phyloP scores from a whole-genome alignment of 441 rosid species.

The Pelargonium fulgidum region DNA sequence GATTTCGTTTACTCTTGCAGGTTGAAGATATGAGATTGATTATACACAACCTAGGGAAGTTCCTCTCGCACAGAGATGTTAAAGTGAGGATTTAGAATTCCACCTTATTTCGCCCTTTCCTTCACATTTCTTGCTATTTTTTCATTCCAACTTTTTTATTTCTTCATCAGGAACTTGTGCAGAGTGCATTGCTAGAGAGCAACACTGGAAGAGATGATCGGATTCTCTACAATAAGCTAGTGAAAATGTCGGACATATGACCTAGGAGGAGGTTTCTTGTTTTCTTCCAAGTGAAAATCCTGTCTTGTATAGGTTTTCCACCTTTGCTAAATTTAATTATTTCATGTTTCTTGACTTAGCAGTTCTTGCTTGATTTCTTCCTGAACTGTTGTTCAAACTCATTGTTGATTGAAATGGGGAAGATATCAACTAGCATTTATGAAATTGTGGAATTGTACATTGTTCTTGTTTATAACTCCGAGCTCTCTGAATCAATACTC shows the following conservation, averaged over 20 bases:
- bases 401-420: too few relatives aligned
- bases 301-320: too few relatives aligned
- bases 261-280: not conserved
- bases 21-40: slow-evolving; percentile 92
- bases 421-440: too few relatives aligned
- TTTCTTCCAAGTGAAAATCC: not conserved
- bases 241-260: slow-evolving; percentile 43
- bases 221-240: slow-evolving; percentile 74
- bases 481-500: too few relatives aligned
- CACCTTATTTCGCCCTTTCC: not conserved
- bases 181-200: slow-evolving; percentile 84
- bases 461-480: too few relatives aligned
- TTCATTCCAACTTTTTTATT: not conserved
- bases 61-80: slow-evolving; percentile 77
- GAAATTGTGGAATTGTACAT: too few relatives aligned
- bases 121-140: not conserved
- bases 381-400: too few relatives aligned
- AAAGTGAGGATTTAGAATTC: slow-evolving; percentile 43
- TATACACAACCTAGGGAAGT: slow-evolving; percentile 79
- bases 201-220: slow-evolving; percentile 92
- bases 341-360: too few relatives aligned
- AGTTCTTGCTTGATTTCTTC: too few relatives aligned
- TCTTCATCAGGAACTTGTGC: slow-evolving; percentile 73
- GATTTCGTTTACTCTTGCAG: slow-evolving; percentile 31
- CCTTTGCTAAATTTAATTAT: too few relatives aligned